Percentiles rank a stretch among this genome's conserved stretches.
Conservation (phyloP, 192 early-diverging fungal species). For the Coemansia sp. region DNA sequence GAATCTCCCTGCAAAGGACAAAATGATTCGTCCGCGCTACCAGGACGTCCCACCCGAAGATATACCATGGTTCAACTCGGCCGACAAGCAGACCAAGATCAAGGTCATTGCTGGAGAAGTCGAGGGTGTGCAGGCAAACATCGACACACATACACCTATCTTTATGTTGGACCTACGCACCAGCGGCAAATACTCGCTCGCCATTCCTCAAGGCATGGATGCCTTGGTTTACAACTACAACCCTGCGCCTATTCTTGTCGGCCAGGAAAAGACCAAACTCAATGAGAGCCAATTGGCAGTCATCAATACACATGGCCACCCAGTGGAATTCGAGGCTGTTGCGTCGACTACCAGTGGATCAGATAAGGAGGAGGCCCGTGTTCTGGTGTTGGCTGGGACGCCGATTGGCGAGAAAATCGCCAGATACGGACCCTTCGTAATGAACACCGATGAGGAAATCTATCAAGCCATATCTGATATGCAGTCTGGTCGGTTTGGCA, state of each 20-base stretch:
- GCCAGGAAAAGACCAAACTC: slow-evolving; percentile 43
- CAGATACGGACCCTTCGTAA: slow-evolving; percentile 66
- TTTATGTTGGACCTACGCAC: slow-evolving; percentile 77
- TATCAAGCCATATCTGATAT: slow-evolving; percentile 42
- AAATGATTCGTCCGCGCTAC: slow-evolving; percentile 68
- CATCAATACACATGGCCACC: slow-evolving; percentile 36
- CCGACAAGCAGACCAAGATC: slow-evolving; percentile 53
- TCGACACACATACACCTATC: slow-evolving; percentile 77
- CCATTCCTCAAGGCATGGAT: slow-evolving; percentile 54
- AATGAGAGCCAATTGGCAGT: slow-evolving; percentile 41
- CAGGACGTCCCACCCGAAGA: slow-evolving; percentile 66
- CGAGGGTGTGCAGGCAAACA: slow-evolving; percentile 65
- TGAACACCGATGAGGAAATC: slow-evolving; percentile 55
- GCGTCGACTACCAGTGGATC: slow-evolving; percentile 23
- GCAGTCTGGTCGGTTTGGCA: slow-evolving; percentile 39
- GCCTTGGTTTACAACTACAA: slow-evolving; percentile 53
- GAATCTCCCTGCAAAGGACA: slow-evolving; percentile 72
- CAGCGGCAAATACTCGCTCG: slow-evolving; percentile 50
- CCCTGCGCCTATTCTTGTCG: slow-evolving; percentile 29
- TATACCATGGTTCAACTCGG: slow-evolving; percentile 60
- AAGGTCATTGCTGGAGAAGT: slow-evolving; percentile 88
- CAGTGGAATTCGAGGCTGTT: slow-evolving; percentile 39
- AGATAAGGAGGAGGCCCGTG: slow-evolving; percentile 51
- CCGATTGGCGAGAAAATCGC: slow-evolving; percentile 62
- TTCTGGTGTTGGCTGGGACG: slow-evolving; percentile 64